These are phyloP conservation scores for Apiotrichum brassicae DNA, from an alignment of 1,284 basidiomycete genomes.

Conservation along the genomic window DNA sequence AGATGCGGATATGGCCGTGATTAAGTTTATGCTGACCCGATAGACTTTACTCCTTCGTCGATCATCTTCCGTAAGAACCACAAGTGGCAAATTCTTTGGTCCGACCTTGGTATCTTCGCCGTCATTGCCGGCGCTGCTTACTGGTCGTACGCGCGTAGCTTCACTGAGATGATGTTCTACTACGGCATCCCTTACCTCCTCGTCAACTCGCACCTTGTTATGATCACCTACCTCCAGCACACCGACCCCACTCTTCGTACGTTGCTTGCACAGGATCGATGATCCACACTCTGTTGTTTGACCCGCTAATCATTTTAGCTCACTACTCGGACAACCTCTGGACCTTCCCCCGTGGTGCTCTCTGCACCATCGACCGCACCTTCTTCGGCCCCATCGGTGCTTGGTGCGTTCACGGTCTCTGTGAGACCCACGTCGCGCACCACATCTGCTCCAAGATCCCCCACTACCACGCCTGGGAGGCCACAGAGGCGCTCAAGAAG, in stretches of 20 bases:
- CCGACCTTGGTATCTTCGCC: constrained; percentile 73
- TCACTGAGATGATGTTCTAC: constrained; percentile 68
- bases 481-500: constrained; percentile 76
- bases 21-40: too few relatives aligned
- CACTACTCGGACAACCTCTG: constrained; percentile 88
- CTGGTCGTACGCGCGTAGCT: constrained; percentile 63
- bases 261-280: neutral
- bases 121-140: constrained; percentile 60
- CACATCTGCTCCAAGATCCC: constrained; percentile 90
- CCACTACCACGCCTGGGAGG: constrained; percentile 79
- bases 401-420: constrained; percentile 73
- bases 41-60: constrained; percentile 64
- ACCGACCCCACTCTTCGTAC: constrained; percentile 73
- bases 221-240: constrained; percentile 95
- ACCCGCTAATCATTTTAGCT: neutral
- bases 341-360: constrained; percentile 93
- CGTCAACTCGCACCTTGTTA: constrained; percentile 76
- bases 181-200: constrained; percentile 90
- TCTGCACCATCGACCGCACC: constrained; percentile 84
- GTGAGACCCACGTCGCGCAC: constrained; percentile 87
- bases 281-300: too few relatives aligned
- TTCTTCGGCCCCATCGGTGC: constrained; percentile 72
- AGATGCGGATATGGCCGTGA: too few relatives aligned
- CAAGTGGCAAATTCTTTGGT: constrained; percentile 68
- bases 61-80: constrained; percentile 84